Percentiles rank a stretch among this genome's conserved stretches.
phyloP scores from a whole-genome alignment of 2,329 filamentous ascomycete species.

The Aspergillus fijiensis region DNA sequence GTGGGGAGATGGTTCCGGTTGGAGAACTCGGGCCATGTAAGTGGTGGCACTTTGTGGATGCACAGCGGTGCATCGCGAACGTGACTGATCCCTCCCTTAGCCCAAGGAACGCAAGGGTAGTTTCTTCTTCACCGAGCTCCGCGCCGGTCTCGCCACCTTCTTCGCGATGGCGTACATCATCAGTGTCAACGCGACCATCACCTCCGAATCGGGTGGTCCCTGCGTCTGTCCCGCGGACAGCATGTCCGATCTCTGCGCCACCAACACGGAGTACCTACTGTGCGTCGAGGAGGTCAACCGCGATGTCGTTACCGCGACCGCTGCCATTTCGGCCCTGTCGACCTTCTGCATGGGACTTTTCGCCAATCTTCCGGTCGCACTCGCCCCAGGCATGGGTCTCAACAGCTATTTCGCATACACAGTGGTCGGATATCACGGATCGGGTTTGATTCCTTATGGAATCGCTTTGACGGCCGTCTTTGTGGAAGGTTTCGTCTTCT shows the following conservation, averaged over 20 bases:
- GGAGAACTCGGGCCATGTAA: slow-evolving; percentile 78
- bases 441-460: slow-evolving; percentile 69
- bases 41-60: slow-evolving; percentile 32
- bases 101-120: slow-evolving; percentile 70
- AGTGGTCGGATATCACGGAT: slow-evolving; percentile 74
- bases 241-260: slow-evolving; percentile 48
- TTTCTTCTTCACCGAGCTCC: slow-evolving; percentile 78
- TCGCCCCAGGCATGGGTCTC: slow-evolving; percentile 75
- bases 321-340: slow-evolving; percentile 74
- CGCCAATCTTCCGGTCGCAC: slow-evolving; percentile 73
- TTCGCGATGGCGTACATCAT: slow-evolving; percentile 83
- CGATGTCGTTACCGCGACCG: slow-evolving; percentile 80
- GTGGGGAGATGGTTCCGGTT: slow-evolving; percentile 75
- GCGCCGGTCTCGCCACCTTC: slow-evolving; percentile 77
- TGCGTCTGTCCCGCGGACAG: slow-evolving; percentile 65
- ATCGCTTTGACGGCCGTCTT: slow-evolving; percentile 84
- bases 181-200: slow-evolving; percentile 64
- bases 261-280: slow-evolving; percentile 45
- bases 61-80: background rate
- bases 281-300: slow-evolving; percentile 62
- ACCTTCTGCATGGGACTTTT: slow-evolving; percentile 83
- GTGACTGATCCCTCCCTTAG: slow-evolving; percentile 39
- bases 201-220: slow-evolving; percentile 70
- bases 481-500: slow-evolving; percentile 83
- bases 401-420: slow-evolving; percentile 87